Percentiles rank a stretch among this genome's conserved stretches.
Conservation (phyloP, 495 filamentous ascomycete genomes). For the Mytilinidion resinicola region DNA sequence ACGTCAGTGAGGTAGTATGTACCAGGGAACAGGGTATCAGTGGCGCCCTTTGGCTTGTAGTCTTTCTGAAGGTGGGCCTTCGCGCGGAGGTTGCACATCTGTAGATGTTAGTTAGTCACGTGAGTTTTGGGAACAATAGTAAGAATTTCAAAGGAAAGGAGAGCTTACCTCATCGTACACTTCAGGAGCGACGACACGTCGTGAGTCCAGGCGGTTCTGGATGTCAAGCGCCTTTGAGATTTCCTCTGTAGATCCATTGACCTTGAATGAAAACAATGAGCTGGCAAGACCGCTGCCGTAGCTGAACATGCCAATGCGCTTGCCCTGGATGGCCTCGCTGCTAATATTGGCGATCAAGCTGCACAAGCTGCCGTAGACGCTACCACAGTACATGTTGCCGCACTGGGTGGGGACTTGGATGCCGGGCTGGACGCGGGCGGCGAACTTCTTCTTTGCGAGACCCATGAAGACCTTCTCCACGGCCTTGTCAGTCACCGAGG, state of each 20-base stretch:
- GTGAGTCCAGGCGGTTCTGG: constrained; percentile 62
- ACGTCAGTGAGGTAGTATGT: constrained; percentile 87
- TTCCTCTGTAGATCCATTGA: constrained; percentile 67
- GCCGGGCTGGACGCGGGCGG: constrained; percentile 74
- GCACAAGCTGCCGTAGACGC: constrained; percentile 81
- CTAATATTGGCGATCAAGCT: constrained; percentile 68
- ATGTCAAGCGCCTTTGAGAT: constrained; percentile 77
- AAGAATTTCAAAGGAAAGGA: constrained; percentile 10
- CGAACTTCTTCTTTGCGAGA: constrained; percentile 92
- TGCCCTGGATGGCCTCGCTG: constrained; percentile 65
- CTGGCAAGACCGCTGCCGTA: constrained; percentile 91
- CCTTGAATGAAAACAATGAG: constrained; percentile 81
- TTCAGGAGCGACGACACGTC: constrained; percentile 70
- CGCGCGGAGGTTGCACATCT: constrained; percentile 93
- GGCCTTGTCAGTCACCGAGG: constrained; percentile 82
- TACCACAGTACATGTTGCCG: constrained; percentile 99
- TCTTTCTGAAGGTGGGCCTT: constrained; percentile 89
- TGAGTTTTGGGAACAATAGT: constrained; percentile 14
- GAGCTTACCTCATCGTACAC: constrained; percentile 74
- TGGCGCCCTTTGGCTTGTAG: constrained; percentile 70
- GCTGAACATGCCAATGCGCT: constrained; percentile 86
- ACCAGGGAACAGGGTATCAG: constrained; percentile 68
- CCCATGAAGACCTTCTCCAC: constrained; percentile 97
- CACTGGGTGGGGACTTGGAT: constrained; percentile 88
- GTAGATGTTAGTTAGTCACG: constrained; percentile 22